These are phyloP conservation scores for Ricinus communis DNA, from an alignment of 345 rosid species.

Conservation along the genomic window DNA sequence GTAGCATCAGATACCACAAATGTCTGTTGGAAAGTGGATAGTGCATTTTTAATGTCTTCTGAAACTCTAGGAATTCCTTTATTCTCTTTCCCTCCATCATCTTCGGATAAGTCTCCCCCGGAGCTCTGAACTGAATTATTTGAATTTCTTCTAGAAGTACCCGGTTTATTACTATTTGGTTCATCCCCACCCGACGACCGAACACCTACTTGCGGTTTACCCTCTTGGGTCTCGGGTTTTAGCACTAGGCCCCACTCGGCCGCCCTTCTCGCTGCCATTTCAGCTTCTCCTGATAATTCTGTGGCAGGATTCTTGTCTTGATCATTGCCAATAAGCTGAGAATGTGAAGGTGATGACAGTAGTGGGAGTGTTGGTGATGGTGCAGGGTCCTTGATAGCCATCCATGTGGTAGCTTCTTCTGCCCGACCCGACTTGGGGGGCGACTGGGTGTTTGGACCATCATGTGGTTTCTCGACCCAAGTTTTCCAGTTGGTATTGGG, in stretches of 20 bases:
- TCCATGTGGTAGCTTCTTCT: conserved; percentile 79
- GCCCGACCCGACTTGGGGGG: conserved; percentile 36
- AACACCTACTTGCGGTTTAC: conserved; percentile 74
- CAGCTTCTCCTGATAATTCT: conserved; percentile 41
- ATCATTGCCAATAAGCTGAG: neutral
- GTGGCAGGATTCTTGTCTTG: conserved; percentile 16
- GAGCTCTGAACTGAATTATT: conserved; percentile 76
- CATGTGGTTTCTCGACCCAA: conserved; percentile 29
- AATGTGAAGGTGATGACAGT: conserved; percentile 13
- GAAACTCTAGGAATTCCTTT: conserved; percentile 72
- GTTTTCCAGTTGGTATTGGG: conserved; percentile 54
- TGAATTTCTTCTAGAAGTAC: conserved; percentile 58
- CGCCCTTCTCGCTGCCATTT: conserved; percentile 74
- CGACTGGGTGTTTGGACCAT: neutral
- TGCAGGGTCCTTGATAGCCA: conserved; percentile 68
- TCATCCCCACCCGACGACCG: conserved; percentile 85
- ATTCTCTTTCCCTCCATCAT: conserved; percentile 35
- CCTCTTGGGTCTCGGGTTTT: conserved; percentile 72
- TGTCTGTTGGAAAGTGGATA: conserved; percentile 90
- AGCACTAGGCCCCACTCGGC: conserved; percentile 98
- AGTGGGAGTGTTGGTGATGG: conserved; percentile 23
- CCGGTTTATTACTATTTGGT: conserved; percentile 33
- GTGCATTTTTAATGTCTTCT: conserved; percentile 72
- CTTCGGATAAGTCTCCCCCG: conserved; percentile 59
- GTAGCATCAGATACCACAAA: conserved; percentile 96